phyloP scores from a whole-genome alignment of 1,284 basidiomycete genomes.

The Heterobasidion parviporum region DNA sequence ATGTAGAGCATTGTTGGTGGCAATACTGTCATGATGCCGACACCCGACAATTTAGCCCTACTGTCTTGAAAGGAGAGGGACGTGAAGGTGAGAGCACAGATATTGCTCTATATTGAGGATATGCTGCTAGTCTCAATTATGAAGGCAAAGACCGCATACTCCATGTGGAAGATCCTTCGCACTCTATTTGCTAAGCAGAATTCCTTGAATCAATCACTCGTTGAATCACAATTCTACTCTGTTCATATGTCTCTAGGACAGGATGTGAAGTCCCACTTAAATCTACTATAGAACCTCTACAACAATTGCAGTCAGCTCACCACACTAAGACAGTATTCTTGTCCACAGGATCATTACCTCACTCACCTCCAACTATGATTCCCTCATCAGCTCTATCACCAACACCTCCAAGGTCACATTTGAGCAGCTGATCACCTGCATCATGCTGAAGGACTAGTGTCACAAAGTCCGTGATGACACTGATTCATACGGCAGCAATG shows the following conservation, averaged over 20 bases:
- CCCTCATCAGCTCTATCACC: neutral
- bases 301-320: neutral
- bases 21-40: neutral
- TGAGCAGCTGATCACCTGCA: neutral
- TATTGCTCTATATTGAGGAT: neutral
- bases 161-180: neutral
- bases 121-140: neutral
- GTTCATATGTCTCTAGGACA: neutral
- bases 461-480: neutral
- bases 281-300: neutral
- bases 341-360: neutral
- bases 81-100: neutral
- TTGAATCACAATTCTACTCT: neutral
- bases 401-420: neutral
- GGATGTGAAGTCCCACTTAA: neutral
- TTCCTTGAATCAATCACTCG: neutral
- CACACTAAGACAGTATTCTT: neutral
- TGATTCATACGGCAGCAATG: neutral
- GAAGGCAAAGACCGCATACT: neutral
- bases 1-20: neutral
- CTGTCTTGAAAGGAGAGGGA: neutral
- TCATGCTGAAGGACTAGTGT: neutral
- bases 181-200: neutral
- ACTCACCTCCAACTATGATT: neutral
- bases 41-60: neutral